Evolutionary conservation across 257 asterid species (phyloP).

Genomic region (Scutellaria barbata): DNA sequence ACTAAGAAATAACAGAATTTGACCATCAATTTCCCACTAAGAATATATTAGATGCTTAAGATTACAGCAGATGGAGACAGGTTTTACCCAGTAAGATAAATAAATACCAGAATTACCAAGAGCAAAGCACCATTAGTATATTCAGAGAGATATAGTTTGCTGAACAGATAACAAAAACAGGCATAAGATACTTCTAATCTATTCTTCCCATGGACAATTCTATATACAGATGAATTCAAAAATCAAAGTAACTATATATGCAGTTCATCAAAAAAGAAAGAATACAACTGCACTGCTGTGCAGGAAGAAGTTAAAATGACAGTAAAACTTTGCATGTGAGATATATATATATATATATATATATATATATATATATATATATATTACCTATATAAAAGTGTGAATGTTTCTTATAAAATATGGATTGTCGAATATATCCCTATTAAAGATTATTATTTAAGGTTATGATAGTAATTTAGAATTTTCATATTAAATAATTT

Average conservation of each 20-base stretch:
- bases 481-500: too few relatives aligned
- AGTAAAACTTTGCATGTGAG: slow-evolving; percentile 8
- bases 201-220: slow-evolving; percentile 7
- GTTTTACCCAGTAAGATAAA: slow-evolving; percentile 24
- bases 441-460: too few relatives aligned
- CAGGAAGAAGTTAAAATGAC: background rate
- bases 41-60: slow-evolving; percentile 30
- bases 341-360: too few relatives aligned
- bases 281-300: background rate
- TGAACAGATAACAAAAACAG: slow-evolving; percentile 9
- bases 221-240: background rate
- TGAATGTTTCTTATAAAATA: too few relatives aligned
- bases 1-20: slow-evolving; percentile 70
- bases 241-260: background rate
- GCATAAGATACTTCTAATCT: background rate
- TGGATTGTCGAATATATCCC: too few relatives aligned
- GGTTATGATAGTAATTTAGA: too few relatives aligned
- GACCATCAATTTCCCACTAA: slow-evolving; percentile 49
- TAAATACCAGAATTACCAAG: background rate
- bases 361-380: too few relatives aligned
- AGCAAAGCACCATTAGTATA: background rate
- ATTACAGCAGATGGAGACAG: slow-evolving; percentile 24
- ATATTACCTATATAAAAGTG: too few relatives aligned
- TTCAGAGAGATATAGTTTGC: background rate
- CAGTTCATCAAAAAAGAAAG: background rate